Conservation (phyloP, 257 asterid genomes). For the Capsicum chinense region DNA sequence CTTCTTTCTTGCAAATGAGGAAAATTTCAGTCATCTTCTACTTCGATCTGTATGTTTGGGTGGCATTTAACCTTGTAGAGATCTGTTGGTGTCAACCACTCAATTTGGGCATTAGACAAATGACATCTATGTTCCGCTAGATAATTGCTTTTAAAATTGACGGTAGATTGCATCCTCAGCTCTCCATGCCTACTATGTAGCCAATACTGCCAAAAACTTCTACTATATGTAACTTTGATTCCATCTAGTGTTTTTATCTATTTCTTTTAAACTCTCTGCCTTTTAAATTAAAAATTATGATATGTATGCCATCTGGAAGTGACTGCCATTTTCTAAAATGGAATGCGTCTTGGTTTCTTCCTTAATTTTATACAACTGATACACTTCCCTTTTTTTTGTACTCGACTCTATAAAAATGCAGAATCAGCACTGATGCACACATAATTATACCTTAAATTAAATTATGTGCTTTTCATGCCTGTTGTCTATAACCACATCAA, state of each 20-base stretch:
- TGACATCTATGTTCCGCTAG: neutral
- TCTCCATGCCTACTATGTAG: slow-evolving; percentile 16
- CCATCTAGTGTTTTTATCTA: neutral
- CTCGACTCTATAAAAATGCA: neutral
- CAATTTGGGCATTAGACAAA: slow-evolving; percentile 8
- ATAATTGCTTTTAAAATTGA: slow-evolving; percentile 10
- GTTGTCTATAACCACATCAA: slow-evolving; percentile 7
- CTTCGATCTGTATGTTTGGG: neutral
- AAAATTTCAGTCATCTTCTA: neutral
- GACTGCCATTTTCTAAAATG: slow-evolving; percentile 1
- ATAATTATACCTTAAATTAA: neutral
- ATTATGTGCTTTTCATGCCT: neutral
- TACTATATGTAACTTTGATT: slow-evolving; percentile 3
- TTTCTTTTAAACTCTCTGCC: neutral
- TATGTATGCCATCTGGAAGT: neutral
- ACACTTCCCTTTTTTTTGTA: neutral
- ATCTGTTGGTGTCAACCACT: neutral
- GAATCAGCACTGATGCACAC: neutral
- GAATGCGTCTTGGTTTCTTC: neutral
- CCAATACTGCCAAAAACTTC: neutral
- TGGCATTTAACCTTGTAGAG: slow-evolving; percentile 12
- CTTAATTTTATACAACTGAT: neutral
- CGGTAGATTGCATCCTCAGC: neutral
- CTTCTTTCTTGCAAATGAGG: slow-evolving; percentile 22
- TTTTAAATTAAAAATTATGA: slow-evolving; percentile 9